Conservation (phyloP, 2,329 filamentous ascomycete genomes). For the Clonostachys byssicola region DNA sequence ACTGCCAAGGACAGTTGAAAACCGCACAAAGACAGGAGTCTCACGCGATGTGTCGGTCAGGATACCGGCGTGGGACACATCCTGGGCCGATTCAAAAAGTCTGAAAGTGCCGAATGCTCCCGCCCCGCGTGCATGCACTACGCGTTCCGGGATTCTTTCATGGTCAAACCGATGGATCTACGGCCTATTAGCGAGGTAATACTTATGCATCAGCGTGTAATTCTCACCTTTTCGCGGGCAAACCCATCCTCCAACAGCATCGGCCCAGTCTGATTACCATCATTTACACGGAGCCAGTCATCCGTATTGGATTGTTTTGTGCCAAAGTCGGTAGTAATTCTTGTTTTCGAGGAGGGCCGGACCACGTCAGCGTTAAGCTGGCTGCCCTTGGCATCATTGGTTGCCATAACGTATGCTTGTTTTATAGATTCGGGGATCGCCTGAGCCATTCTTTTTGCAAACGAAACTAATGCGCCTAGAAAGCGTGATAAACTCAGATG, state of each 20-base stretch:
- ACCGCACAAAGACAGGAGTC: slow-evolving; percentile 61
- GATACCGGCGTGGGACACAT: slow-evolving; percentile 66
- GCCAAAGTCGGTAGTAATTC: slow-evolving; percentile 74
- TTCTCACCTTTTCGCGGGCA: slow-evolving; percentile 64
- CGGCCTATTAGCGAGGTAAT: background rate
- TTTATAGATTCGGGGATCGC: slow-evolving; percentile 25
- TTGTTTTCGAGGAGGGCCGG: slow-evolving; percentile 51
- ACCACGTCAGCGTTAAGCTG: slow-evolving; percentile 57
- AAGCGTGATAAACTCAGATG: no score
- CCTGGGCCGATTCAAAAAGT: slow-evolving; percentile 61
- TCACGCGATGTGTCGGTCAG: slow-evolving; percentile 52
- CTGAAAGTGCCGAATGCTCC: slow-evolving; percentile 69
- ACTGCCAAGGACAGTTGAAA: slow-evolving; percentile 69
- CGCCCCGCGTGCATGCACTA: slow-evolving; percentile 66
- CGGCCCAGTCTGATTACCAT: slow-evolving; percentile 61
- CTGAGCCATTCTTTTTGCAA: slow-evolving; percentile 10
- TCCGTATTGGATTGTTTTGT: slow-evolving; percentile 71
- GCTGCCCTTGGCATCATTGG: slow-evolving; percentile 45
- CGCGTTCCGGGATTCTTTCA: slow-evolving; percentile 51
- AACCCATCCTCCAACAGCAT: slow-evolving; percentile 68
- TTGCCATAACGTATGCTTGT: slow-evolving; percentile 27
- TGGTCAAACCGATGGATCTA: slow-evolving; percentile 73
- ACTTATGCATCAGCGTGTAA: background rate
- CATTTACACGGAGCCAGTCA: slow-evolving; percentile 68
- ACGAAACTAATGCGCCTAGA: background rate